Conservation (phyloP, 2,329 filamentous ascomycete species). For the Ophiostoma sp. region DNA sequence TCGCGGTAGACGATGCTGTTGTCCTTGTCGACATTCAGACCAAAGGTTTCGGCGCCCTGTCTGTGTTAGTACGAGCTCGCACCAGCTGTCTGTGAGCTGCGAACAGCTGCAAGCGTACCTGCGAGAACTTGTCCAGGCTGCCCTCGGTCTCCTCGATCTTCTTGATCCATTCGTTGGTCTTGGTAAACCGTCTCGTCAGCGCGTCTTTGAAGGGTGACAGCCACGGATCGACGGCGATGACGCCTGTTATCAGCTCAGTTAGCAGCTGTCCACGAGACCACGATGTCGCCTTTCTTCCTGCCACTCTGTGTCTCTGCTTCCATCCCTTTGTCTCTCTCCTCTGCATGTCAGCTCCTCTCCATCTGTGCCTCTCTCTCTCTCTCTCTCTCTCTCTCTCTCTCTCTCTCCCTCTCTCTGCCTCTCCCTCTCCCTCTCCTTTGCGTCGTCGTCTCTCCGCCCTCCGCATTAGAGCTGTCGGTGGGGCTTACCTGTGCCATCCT, state of each 20-base stretch:
- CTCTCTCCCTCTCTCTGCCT: neutral
- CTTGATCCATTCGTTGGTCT: slow-evolving; percentile 81
- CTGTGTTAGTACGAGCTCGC: slow-evolving; percentile 35
- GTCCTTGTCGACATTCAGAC: slow-evolving; percentile 73
- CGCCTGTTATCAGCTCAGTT: slow-evolving; percentile 50
- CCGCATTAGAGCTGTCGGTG: neutral
- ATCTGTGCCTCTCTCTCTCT: neutral
- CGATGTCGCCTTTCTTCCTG: neutral
- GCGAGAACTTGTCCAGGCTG: slow-evolving; percentile 81
- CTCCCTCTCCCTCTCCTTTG: neutral
- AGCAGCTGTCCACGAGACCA: neutral
- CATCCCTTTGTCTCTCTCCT: neutral
- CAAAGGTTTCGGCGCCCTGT: slow-evolving; percentile 75
- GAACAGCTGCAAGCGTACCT: neutral
- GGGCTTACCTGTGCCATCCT: slow-evolving; percentile 25
- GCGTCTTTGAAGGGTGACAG: slow-evolving; percentile 76
- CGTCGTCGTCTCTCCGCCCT: neutral
- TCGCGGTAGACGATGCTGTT: slow-evolving; percentile 88
- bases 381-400: neutral
- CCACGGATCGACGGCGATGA: slow-evolving; percentile 82
- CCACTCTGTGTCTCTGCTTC: neutral
- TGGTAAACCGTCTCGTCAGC: slow-evolving; percentile 69
- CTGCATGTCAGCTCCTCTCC: neutral
- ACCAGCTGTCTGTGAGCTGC: neutral
- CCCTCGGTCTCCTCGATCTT: slow-evolving; percentile 78